phyloP scores from a whole-genome alignment of 257 asterid genomes.

The Solanum paucissectum region DNA sequence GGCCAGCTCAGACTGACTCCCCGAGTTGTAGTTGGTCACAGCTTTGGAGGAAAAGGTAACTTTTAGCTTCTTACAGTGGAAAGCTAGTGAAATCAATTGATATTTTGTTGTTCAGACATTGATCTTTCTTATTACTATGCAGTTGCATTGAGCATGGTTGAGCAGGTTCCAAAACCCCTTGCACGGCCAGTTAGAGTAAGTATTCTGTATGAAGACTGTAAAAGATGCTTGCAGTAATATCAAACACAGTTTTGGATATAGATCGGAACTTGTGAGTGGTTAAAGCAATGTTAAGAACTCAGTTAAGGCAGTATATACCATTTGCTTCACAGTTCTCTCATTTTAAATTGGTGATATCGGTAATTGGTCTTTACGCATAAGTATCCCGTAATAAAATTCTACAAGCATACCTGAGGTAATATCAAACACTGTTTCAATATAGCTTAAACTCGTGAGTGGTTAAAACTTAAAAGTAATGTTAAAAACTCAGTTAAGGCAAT shows the following conservation, averaged over 20 bases:
- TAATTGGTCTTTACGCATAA: constrained; percentile 9
- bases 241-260: neutral
- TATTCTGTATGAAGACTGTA: neutral
- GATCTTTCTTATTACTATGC: constrained; percentile 14
- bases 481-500: neutral
- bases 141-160: constrained; percentile 98
- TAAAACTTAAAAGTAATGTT: neutral
- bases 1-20: constrained; percentile 85
- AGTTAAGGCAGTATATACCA: neutral
- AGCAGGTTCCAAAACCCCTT: constrained; percentile 92
- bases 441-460: neutral
- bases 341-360: neutral
- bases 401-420: neutral
- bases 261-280: neutral
- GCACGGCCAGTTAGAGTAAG: constrained; percentile 98
- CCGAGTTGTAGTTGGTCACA: constrained; percentile 90
- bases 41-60: constrained; percentile 99
- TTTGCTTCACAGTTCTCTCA: neutral
- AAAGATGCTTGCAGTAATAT: neutral
- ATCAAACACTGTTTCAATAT: neutral
- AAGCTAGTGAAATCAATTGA: neutral
- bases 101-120: neutral
- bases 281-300: neutral
- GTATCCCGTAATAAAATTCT: constrained; percentile 5
- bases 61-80: neutral